A percentile compares a stretch with the other conserved stretches of the same genome.
Evolutionary conservation across 257 asterid species (phyloP).

Genomic region (Marsdenia floribunda): DNA sequence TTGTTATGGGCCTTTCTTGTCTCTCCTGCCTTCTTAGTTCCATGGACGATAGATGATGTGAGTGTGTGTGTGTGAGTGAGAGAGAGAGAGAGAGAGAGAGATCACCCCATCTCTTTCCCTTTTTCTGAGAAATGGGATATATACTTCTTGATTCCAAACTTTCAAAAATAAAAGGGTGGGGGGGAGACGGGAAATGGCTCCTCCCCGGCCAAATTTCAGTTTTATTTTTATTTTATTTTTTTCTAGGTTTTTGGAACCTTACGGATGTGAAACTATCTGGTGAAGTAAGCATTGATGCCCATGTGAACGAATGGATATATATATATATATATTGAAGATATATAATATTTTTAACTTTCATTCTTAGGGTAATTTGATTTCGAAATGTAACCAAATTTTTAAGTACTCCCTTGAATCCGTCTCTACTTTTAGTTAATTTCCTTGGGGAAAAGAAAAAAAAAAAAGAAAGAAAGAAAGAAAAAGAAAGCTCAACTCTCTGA

Average conservation of each 20-base stretch:
- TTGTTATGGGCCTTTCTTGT: not conserved
- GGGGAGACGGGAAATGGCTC: too few relatives aligned
- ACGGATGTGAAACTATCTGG: not conserved
- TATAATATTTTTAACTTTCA: not conserved
- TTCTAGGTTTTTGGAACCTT: not conserved
- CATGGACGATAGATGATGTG: not conserved
- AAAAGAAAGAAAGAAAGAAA: too few relatives aligned
- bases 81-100: too few relatives aligned
- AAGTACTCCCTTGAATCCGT: conserved; percentile 3
- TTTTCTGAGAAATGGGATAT: too few relatives aligned
- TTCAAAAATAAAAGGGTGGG: too few relatives aligned
- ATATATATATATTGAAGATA: not conserved
- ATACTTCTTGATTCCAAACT: too few relatives aligned
- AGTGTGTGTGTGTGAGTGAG: too few relatives aligned
- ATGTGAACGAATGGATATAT: not conserved
- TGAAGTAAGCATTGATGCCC: conserved; percentile 6
- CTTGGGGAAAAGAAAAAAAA: not conserved
- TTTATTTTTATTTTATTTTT: too few relatives aligned
- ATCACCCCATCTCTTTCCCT: too few relatives aligned
- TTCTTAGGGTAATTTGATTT: conserved; percentile 20
- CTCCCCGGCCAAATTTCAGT: too few relatives aligned
- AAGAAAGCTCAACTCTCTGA: too few relatives aligned
- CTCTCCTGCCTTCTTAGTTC: not conserved
- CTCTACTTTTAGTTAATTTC: conserved; percentile 7
- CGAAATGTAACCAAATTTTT: conserved; percentile 16